These are phyloP conservation scores for Ceratocystis ficicola DNA, from an alignment of 2,329 filamentous ascomycete species.

Conservation along the genomic window DNA sequence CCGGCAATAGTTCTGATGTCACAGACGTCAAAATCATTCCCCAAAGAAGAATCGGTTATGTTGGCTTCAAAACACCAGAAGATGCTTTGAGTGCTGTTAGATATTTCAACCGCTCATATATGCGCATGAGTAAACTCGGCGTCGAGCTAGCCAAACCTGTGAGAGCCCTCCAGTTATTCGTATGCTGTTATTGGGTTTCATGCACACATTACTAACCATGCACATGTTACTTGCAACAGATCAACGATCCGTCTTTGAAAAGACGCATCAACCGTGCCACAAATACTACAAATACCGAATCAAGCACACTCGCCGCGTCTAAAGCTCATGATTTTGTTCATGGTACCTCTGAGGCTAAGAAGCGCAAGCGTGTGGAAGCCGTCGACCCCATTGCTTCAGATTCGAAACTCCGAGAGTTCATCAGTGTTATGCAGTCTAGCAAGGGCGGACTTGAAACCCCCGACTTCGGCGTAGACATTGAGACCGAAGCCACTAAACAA, in stretches of 20 bases:
- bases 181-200: background rate
- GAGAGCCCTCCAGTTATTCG: slow-evolving; percentile 25
- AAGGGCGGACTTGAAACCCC: slow-evolving; percentile 18
- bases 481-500: slow-evolving; percentile 23
- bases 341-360: slow-evolving; percentile 39
- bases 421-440: slow-evolving; percentile 62
- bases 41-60: slow-evolving; percentile 83
- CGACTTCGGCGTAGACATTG: slow-evolving; percentile 16
- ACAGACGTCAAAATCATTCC: slow-evolving; percentile 90
- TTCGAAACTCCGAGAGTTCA: slow-evolving; percentile 72
- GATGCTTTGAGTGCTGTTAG: slow-evolving; percentile 74
- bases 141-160: slow-evolving; percentile 83
- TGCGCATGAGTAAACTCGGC: slow-evolving; percentile 86
- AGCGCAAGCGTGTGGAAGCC: slow-evolving; percentile 52
- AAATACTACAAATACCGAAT: background rate
- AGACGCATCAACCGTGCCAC: slow-evolving; percentile 12
- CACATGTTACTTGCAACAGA: slow-evolving; percentile 11
- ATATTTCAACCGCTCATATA: slow-evolving; percentile 91
- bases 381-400: slow-evolving; percentile 44
- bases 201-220: background rate
- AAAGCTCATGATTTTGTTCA: slow-evolving; percentile 16
- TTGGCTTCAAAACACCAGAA: slow-evolving; percentile 76
- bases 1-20: slow-evolving; percentile 55
- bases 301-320: background rate
- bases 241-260: slow-evolving; percentile 22